Percentiles rank a stretch among this genome's conserved stretches.
Conservation (phyloP, 176 grass and related monocot species). For the Bolboschoenus planiculmis region DNA sequence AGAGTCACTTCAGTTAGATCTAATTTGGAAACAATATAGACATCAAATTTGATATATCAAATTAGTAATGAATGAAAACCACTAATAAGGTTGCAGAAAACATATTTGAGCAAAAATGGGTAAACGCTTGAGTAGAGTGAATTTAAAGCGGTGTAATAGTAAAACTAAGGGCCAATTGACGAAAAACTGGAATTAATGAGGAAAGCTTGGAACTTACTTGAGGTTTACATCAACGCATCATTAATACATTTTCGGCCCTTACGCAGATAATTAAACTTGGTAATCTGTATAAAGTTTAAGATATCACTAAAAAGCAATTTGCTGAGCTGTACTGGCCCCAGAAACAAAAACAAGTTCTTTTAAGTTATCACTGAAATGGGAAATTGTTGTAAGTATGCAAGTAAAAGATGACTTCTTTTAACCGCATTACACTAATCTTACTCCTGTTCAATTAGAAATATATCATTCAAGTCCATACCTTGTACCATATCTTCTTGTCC, state of each 20-base stretch:
- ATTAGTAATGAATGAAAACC: background rate
- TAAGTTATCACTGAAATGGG: background rate
- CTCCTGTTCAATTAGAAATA: background rate
- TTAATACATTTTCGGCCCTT: background rate
- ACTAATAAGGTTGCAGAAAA: background rate
- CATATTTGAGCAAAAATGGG: background rate
- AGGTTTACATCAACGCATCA: background rate
- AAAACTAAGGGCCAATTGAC: background rate
- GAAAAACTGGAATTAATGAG: background rate
- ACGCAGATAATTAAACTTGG: background rate
- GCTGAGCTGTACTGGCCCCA: no score
- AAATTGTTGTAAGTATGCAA: no score
- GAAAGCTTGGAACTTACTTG: background rate
- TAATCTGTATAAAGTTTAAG: background rate
- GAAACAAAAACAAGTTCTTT: background rate
- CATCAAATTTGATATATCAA: background rate
- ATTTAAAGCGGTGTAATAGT: background rate
- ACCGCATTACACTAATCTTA: background rate
- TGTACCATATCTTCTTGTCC: background rate
- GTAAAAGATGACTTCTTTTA: background rate
- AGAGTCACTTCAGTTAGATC: background rate
- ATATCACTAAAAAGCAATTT: background rate
- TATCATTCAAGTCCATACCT: background rate
- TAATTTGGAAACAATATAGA: background rate
- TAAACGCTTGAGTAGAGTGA: background rate